Evolutionary conservation across 208 protist species (phyloP).

Genomic region (Trypanosoma brucei): DNA sequence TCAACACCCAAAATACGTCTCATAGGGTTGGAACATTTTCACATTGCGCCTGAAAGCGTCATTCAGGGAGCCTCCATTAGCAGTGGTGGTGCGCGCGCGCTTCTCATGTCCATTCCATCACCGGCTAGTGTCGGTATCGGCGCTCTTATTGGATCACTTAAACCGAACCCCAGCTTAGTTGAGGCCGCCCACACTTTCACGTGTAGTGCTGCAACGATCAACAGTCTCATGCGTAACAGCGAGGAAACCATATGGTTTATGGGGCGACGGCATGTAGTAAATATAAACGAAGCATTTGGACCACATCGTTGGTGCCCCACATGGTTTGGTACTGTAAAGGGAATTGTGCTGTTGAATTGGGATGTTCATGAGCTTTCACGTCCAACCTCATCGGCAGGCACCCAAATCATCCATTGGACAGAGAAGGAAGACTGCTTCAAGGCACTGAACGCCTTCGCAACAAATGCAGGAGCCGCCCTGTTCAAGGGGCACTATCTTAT

Average conservation of each 20-base stretch:
- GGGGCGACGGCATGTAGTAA: conserved; percentile 27
- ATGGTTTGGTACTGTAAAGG: conserved; percentile 29
- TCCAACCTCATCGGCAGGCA: background rate
- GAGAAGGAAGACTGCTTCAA: background rate
- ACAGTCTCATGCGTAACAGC: conserved; percentile 36
- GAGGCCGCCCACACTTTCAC: conserved; percentile 14
- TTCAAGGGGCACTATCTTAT: conserved; percentile 46
- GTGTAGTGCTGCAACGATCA: conserved; percentile 6
- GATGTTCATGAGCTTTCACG: conserved; percentile 25
- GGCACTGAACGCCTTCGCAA: conserved; percentile 3
- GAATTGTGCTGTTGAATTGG: conserved; percentile 66
- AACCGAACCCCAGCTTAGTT: conserved; percentile 45
- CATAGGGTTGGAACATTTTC: conserved; percentile 51
- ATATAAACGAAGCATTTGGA: conserved; percentile 35
- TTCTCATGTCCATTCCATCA: conserved; percentile 39
- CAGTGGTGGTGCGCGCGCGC: background rate
- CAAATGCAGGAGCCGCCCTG: conserved; percentile 21
- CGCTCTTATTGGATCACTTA: conserved; percentile 57
- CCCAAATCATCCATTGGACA: conserved; percentile 9
- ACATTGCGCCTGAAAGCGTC: conserved; percentile 28
- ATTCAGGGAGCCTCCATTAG: background rate
- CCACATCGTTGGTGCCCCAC: conserved; percentile 35
- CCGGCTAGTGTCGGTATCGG: conserved; percentile 48
- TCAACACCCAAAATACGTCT: conserved; percentile 27
- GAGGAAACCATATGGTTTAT: conserved; percentile 57